Evolutionary conservation across 176 grass and related monocot genomes (phyloP), one percentile per base, ranked within the genome.

Genomic region (Bromus sterilis): DNA sequence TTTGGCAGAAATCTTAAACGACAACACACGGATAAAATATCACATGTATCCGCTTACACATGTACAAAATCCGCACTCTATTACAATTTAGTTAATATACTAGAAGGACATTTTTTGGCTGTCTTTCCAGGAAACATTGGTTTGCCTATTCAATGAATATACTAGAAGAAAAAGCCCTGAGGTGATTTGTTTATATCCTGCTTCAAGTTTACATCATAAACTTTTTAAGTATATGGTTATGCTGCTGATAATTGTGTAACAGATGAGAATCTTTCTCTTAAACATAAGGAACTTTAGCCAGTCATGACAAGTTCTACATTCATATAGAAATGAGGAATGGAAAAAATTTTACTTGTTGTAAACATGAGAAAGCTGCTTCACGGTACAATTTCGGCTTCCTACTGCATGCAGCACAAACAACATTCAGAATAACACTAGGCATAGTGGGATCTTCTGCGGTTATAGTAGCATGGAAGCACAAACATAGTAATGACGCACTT

Each of bases 311-410:
- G 28, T 85, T 48, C 49, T 21, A 43, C 43, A 59, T 43, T 71
- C 43, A 49, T 71, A 83, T 53, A 85, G 46, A 83, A 77, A 82
- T 74, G 68, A 74, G 64, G 21, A 77, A 76, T 77, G 53, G 66
- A 77, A 35, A 68, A 83, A 90, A 59, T 71, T 82, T 86, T 98
- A 98, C 95, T 81, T 98, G 82, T 55, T 98, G 77, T 60, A 98
- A 87, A 89, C 92, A 94, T 21, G 89, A 86, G 84, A 98, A 89
- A 86, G 92, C 95, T 86, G 92, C 95, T 79, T 98, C 95, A 51
- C 86, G 78, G 70, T 94, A 98, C 40, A 87, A 74, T 88, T 93
- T 98, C 51, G 84, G 56, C 85, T 93, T 98, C 74, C 82, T 98
- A 74, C 75, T 87, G 82, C 92, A 98, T 34, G 95, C 95, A 60